Percentiles rank a stretch among this genome's conserved stretches.
These are phyloP conservation scores for Trypanosoma mega DNA, from an alignment of 208 protist genomes.

Conservation along the genomic window DNA sequence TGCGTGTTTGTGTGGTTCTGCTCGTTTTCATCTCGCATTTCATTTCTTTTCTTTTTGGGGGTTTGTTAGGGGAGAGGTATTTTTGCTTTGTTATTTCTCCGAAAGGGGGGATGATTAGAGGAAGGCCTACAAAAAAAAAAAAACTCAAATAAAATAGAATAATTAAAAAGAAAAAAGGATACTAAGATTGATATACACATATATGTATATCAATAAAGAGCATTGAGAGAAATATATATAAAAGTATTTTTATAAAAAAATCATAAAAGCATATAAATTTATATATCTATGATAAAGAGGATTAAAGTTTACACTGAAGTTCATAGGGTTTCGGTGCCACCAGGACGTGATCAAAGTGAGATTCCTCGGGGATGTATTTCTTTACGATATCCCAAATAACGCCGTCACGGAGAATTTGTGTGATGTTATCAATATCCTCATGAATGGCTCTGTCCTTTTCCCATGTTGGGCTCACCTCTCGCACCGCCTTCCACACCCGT, in stretches of 20 bases:
- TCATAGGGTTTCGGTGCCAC: constrained; percentile 14
- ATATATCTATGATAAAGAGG: no score
- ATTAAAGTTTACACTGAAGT: constrained; percentile 25
- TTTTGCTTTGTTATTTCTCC: no score
- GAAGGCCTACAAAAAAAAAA: no score
- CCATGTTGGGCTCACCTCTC: constrained; percentile 38
- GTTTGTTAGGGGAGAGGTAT: no score
- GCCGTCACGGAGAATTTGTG: constrained; percentile 37
- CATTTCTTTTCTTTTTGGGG: not conserved
- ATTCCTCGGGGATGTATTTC: constrained; percentile 18
- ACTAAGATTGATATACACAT: no score
- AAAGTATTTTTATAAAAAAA: no score
- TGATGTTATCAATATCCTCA: constrained; percentile 58
- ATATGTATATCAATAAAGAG: no score
- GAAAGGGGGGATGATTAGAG: no score
- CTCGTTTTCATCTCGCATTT: constrained; percentile 8
- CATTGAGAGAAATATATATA: no score
- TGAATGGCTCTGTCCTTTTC: constrained; percentile 64
- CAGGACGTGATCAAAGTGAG: constrained; percentile 2
- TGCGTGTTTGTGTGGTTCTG: not conserved
- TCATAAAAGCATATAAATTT: no score
- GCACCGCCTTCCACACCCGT: constrained; percentile 53
- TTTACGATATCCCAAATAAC: constrained; percentile 23
- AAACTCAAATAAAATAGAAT: no score
- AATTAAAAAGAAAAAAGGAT: no score